Percentiles rank a stretch among this genome's conserved stretches.
Conservation (phyloP, 345 rosid species). For the Raphanus raphanistrum region DNA sequence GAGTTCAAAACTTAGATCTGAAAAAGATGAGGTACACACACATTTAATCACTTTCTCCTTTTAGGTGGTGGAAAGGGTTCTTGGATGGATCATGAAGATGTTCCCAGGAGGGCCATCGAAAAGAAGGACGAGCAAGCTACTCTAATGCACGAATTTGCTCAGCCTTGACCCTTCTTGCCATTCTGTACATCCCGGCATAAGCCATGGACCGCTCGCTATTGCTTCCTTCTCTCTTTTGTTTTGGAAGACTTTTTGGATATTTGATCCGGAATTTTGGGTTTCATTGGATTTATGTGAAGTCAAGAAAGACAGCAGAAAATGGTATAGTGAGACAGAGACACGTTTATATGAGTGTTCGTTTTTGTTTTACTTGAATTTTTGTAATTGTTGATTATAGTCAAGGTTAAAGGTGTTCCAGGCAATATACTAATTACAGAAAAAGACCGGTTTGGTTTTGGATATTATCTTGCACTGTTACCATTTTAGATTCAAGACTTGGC, state of each 20-base stretch:
- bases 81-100: slow-evolving; percentile 98
- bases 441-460: not conserved
- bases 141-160: slow-evolving; percentile 41
- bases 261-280: slow-evolving; percentile 32
- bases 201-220: slow-evolving; percentile 7
- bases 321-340: not conserved
- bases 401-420: not conserved
- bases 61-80: slow-evolving; percentile 96
- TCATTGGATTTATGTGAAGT: slow-evolving; percentile 14
- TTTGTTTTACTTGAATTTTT: not conserved
- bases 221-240: slow-evolving; percentile 18
- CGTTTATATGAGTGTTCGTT: not conserved
- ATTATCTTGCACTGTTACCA: not conserved
- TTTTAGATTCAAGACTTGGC: not conserved
- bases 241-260: slow-evolving; percentile 22
- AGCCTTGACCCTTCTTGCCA: not conserved
- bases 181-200: slow-evolving; percentile 31
- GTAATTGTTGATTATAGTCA: not conserved
- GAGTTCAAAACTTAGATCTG: not conserved
- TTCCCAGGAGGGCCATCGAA: slow-evolving; percentile 93
- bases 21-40: not conserved
- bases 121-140: slow-evolving; percentile 84
- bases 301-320: not conserved
- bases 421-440: not conserved
- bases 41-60: not conserved